These are phyloP conservation scores for Madurella mycetomatis DNA, from an alignment of 2,329 filamentous ascomycete species.

Conservation along the genomic window DNA sequence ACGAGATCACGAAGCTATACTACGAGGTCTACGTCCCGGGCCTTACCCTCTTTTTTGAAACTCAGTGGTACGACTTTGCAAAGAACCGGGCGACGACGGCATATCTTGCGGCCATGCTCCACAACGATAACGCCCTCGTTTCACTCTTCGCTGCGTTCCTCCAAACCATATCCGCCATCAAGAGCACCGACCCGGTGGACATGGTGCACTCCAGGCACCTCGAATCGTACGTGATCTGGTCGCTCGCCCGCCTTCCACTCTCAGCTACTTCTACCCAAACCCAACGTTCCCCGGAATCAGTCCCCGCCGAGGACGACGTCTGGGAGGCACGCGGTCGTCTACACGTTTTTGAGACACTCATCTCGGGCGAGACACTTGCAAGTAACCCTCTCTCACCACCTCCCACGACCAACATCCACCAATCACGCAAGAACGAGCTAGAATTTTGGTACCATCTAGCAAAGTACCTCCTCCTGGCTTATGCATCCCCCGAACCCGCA, in stretches of 20 bases:
- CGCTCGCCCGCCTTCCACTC: slow-evolving; percentile 48
- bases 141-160: slow-evolving; percentile 65
- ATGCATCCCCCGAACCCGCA: slow-evolving; percentile 31
- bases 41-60: slow-evolving; percentile 42
- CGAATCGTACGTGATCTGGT: slow-evolving; percentile 58
- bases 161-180: slow-evolving; percentile 46
- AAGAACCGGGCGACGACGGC: slow-evolving; percentile 33
- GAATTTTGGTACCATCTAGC: slow-evolving; percentile 81
- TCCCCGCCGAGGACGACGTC: slow-evolving; percentile 54
- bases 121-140: slow-evolving; percentile 53
- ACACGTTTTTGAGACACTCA: slow-evolving; percentile 68
- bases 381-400: slow-evolving; percentile 52
- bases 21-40: slow-evolving; percentile 62
- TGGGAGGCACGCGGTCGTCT: slow-evolving; percentile 65
- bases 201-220: slow-evolving; percentile 51
- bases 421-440: slow-evolving; percentile 57
- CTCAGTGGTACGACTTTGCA: slow-evolving; percentile 65
- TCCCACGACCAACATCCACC: slow-evolving; percentile 36
- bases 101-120: slow-evolving; percentile 43
- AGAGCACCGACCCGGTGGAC: slow-evolving; percentile 46
- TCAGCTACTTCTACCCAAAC: slow-evolving; percentile 16
- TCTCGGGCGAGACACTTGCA: slow-evolving; percentile 65
- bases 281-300: slow-evolving; percentile 32
- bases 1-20: slow-evolving; percentile 68
- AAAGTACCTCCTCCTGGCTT: slow-evolving; percentile 58